Base-by-base conservation (phyloP, 495 filamentous ascomycete genomes). In the Tuber calosporum region DNA sequence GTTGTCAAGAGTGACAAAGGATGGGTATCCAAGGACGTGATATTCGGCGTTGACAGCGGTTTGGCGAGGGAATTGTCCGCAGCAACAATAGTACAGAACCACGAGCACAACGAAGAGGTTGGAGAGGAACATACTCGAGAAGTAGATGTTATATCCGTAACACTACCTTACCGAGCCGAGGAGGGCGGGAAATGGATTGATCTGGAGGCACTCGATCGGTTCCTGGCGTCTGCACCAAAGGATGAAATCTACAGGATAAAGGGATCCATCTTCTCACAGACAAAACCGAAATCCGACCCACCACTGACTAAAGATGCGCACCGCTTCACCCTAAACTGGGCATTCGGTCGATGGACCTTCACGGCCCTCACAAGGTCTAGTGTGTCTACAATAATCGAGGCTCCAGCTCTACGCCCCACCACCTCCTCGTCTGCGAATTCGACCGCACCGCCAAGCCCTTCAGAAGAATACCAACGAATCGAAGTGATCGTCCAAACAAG, bases 241-340 rank as follows among this genome's bases (percentile, higher is more conserved):
- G 95, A 98, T 72, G 93, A 97, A 81, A 87, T 97, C 1, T 99
- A 97, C 82, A 89, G 95, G 39, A 97, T 98, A 82, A 99, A 99
- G 84, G 92, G 93, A 0, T 89, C 97, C 7, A 78, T 98, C 48
- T 88, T 90, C 26, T 83, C 88, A 0, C 83, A 84, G 8, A 82
- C 82, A 0, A 82, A 86, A 1, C 88, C 93, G 0, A 82, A 81
- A 36, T 88, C 70, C 3, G 73, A 79, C 20, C 76, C 71, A 62
- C 67, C 75, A 58, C 22, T 78, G 72, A 22, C 43, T 73, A 17
- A 53, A 70, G 42, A 69, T 41, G 76, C 74, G 34, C 79, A 72
- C 4, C 78, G 88, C 74, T 96, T 93, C 81, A 96, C 97, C 67
- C 86, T 99, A 66, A 99, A 99, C 81, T 98, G 95, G 95, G 96